Conservation (phyloP, 257 asterid species). For the Solanum paucissectum region DNA sequence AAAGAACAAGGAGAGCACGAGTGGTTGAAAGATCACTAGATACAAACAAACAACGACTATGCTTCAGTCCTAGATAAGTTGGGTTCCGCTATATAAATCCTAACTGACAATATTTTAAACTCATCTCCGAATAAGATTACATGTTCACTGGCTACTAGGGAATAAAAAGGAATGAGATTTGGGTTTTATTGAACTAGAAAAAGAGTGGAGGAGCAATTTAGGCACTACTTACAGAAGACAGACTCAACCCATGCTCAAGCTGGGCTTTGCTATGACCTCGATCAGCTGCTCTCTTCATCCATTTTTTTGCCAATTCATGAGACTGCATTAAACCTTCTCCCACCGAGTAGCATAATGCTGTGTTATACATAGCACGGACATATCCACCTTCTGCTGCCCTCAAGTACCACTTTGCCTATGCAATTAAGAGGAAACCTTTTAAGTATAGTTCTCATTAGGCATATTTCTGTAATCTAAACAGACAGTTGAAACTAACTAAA, state of each 20-base stretch:
- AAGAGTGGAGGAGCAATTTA: not conserved
- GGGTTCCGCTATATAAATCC: not conserved
- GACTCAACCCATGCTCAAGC: conserved; percentile 68
- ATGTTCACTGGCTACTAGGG: not conserved
- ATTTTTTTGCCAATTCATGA: conserved; percentile 56
- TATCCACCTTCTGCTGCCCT: conserved; percentile 94
- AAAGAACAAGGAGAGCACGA: not conserved
- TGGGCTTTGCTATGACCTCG: conserved; percentile 91
- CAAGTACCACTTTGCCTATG: conserved; percentile 71
- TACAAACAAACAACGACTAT: not conserved
- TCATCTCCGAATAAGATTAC: not conserved
- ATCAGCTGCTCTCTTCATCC: conserved; percentile 97
- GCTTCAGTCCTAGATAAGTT: not conserved
- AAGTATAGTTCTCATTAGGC: not conserved
- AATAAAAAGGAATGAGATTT: not conserved
- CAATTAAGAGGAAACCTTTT: not conserved
- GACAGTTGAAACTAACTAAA: not conserved
- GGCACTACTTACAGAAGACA: conserved; percentile 55
- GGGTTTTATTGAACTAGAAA: not conserved
- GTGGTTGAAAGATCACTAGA: not conserved
- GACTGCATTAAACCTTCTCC: conserved; percentile 73
- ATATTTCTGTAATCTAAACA: not conserved
- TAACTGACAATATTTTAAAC: not conserved
- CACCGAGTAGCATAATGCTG: conserved; percentile 63
- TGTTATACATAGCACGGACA: conserved; percentile 88